Evolutionary conservation across 1,139 yeast species (phyloP).

Genomic region (Zygosaccharomyces sapae): DNA sequence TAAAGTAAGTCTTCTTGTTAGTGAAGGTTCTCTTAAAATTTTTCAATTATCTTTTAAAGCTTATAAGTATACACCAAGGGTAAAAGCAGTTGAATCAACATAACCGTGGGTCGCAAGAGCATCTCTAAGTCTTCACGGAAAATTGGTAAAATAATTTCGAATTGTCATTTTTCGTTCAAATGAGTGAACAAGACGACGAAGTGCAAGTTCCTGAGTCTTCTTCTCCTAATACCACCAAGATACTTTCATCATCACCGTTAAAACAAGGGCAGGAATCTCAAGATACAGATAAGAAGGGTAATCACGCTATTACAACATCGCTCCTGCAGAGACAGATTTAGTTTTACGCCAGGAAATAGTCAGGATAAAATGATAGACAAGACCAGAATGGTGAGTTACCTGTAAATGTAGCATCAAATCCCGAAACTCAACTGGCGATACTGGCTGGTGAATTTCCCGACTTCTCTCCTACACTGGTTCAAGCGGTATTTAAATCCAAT

Average conservation of each 20-base stretch:
- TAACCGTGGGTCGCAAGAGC: conserved; percentile 13
- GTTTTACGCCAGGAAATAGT: conserved; percentile 25
- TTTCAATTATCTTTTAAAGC: conserved; percentile 4
- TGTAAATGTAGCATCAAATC: conserved; percentile 6
- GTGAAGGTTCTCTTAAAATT: background rate
- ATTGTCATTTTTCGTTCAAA: background rate
- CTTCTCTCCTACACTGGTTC: conserved; percentile 50
- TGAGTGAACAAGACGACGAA: conserved; percentile 18
- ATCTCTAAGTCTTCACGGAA: background rate
- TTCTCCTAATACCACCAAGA: conserved; percentile 31
- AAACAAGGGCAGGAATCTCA: conserved; percentile 14
- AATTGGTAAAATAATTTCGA: background rate
- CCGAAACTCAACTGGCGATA: conserved; percentile 18
- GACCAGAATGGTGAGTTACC: conserved; percentile 6
- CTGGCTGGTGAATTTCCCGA: conserved; percentile 41
- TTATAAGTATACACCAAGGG: background rate
- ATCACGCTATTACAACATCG: conserved; percentile 17
- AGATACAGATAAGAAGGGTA: conserved; percentile 13
- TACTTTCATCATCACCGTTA: conserved; percentile 32
- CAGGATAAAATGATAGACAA: background rate
- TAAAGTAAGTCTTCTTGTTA: conserved; percentile 13
- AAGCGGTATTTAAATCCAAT: conserved; percentile 58
- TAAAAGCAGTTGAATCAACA: background rate
- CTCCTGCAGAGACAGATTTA: conserved; percentile 28
- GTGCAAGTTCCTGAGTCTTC: conserved; percentile 49